phyloP scores from a whole-genome alignment of 1,284 basidiomycete species.

The Ustilago nuda region DNA sequence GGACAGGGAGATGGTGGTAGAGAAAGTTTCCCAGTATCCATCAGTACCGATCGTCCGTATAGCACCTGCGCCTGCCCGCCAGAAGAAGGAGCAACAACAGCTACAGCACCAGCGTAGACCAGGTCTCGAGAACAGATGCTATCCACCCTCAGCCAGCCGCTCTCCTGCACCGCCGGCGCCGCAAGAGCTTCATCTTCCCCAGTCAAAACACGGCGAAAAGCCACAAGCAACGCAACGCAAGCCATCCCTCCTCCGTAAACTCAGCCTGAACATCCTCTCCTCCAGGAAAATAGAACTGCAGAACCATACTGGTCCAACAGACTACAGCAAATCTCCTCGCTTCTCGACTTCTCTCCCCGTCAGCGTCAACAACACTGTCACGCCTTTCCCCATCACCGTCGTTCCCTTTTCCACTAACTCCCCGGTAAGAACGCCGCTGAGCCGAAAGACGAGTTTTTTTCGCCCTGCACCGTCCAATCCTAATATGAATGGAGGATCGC shows the following conservation, averaged over 20 bases:
- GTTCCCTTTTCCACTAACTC: not conserved
- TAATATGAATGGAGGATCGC: too few relatives aligned
- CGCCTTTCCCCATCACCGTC: conserved; percentile 1
- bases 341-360: not conserved
- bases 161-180: not conserved
- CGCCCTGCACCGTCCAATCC: too few relatives aligned
- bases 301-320: not conserved
- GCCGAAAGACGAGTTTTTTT: too few relatives aligned
- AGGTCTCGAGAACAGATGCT: not conserved
- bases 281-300: not conserved
- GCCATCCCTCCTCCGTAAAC: conserved; percentile 6
- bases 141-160: not conserved
- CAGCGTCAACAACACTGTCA: conserved; percentile 2
- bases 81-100: not conserved
- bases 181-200: not conserved
- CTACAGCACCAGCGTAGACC: not conserved
- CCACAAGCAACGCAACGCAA: not conserved
- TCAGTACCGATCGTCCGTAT: too few relatives aligned
- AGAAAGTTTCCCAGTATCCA: too few relatives aligned
- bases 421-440: too few relatives aligned
- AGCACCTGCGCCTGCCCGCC: too few relatives aligned
- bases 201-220: not conserved
- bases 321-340: conserved; percentile 10
- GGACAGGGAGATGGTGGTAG: too few relatives aligned
- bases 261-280: not conserved